phyloP scores from a whole-genome alignment of 306 rosid species.

The Neltuma alba region DNA sequence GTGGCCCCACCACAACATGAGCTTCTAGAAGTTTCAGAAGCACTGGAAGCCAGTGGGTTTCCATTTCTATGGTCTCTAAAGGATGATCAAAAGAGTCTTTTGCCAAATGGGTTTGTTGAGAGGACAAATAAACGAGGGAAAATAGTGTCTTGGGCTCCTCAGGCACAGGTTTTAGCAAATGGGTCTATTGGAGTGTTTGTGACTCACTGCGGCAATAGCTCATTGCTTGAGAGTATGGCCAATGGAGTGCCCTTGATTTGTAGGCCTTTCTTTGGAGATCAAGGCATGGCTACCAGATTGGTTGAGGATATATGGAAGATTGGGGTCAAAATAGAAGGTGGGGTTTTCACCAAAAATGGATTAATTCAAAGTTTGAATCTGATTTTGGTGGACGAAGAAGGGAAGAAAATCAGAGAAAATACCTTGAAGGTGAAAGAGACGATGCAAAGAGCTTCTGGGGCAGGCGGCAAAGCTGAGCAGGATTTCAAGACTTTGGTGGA shows the following conservation, averaged over 20 bases:
- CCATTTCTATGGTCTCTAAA: conserved; percentile 12
- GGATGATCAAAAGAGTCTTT: background rate
- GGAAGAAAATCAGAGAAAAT: conserved; percentile 29
- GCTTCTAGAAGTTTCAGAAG: conserved; percentile 3
- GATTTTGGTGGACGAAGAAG: conserved; percentile 29
- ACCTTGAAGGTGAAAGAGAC: background rate
- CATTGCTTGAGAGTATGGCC: conserved; percentile 36
- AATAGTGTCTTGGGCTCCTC: conserved; percentile 45
- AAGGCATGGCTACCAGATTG: conserved; percentile 27
- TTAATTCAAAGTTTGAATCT: conserved; percentile 33
- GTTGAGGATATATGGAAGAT: conserved; percentile 38
- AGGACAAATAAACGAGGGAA: conserved; percentile 18
- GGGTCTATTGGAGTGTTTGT: conserved; percentile 32
- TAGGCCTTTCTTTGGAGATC: conserved; percentile 42
- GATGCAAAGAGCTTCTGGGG: background rate
- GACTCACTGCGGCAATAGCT: conserved; percentile 39
- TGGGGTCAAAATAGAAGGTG: conserved; percentile 35
- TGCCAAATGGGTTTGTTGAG: conserved; percentile 38
- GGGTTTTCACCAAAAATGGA: conserved; percentile 36
- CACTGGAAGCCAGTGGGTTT: background rate
- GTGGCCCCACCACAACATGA: background rate
- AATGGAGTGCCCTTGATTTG: conserved; percentile 42
- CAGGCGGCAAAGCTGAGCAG: conserved; percentile 15
- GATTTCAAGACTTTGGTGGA: conserved; percentile 1
- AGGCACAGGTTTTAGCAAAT: conserved; percentile 36